Evolutionary conservation across 495 filamentous ascomycete genomes (phyloP), one percentile per base, ranked within the genome.

Genomic region (Lichenothelia convexa): DNA sequence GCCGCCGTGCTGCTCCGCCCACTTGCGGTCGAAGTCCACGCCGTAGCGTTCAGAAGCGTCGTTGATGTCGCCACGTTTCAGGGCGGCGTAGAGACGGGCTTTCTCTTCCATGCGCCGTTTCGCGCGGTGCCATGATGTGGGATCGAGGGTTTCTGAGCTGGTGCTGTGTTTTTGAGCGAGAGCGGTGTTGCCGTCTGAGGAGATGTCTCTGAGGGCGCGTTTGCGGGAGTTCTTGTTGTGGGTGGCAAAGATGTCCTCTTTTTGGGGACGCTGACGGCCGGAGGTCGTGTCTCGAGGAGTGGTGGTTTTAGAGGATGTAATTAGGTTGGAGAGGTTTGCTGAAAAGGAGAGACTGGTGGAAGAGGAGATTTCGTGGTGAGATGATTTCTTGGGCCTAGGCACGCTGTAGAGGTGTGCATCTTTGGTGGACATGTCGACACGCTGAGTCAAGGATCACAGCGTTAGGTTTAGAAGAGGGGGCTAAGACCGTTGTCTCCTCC

Each of bases 1-100:
- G 8, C n/a, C 32, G 1, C 49, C 47, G 9, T 61, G 59, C 8
- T 49, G 53, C 45, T 91, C 81, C 0, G 75, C 82, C 83, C 87
- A 93, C 56, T 95, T 97, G 30, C 73, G 63, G 56, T 94, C 86
- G 50, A 95, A 97, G 60, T 97, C 89, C 0, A 97, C 75, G 16
- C 87, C 69, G 47, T 67, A 68, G 34, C 57, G 60, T 49, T 59
- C 65, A 41, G 55, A 65, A 5, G 61, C 60, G 30, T 71, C 73
- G 11, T 67, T 63, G 7, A 64, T 51, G 41, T 70, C 83, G 40
- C 68, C 79, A 39, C 75, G 61, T 55, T 87, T 86, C 75, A 97
- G 71, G 32, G 77, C 71, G 0, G 75, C 70, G 56, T 97, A 97
- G 15, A 85, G 50, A 3, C 75, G 67, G 30, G 76, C 81, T 55